Evolutionary conservation across 306 rosid species (phyloP).

Genomic region (Rubus idaeus): DNA sequence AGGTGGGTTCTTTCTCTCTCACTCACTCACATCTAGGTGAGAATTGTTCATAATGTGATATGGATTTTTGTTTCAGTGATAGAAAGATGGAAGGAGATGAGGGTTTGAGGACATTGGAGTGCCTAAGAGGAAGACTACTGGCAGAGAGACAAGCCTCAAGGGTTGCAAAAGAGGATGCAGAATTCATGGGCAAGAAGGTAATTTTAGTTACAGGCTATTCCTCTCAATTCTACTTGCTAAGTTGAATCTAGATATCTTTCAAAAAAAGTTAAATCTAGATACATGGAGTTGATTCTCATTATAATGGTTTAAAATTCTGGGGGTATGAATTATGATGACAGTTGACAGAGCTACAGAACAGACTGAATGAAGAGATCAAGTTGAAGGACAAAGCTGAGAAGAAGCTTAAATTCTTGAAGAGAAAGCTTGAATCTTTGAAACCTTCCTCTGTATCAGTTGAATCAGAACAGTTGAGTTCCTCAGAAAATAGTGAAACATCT

Average conservation of each 20-base stretch:
- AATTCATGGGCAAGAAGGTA: slow-evolving; percentile 64
- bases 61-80: slow-evolving; percentile 39
- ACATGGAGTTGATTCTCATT: neutral
- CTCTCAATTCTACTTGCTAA: neutral
- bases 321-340: slow-evolving; percentile 20
- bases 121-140: slow-evolving; percentile 81
- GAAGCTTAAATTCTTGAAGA: slow-evolving; percentile 59
- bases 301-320: neutral
- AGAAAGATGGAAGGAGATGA: slow-evolving; percentile 53
- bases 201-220: neutral
- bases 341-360: slow-evolving; percentile 65
- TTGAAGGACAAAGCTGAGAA: slow-evolving; percentile 66
- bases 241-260: neutral
- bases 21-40: slow-evolving; percentile 14
- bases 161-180: slow-evolving; percentile 61
- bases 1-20: slow-evolving; percentile 43
- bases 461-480: slow-evolving; percentile 44
- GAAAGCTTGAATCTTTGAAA: slow-evolving; percentile 55
- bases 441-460: slow-evolving; percentile 32
- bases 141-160: slow-evolving; percentile 90
- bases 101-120: slow-evolving; percentile 59
- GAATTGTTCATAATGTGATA: slow-evolving; percentile 27
- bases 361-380: slow-evolving; percentile 55
- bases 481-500: slow-evolving; percentile 49
- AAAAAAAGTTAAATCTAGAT: neutral